Conservation (phyloP, 305 asterid species). For the Rubia balearica region DNA sequence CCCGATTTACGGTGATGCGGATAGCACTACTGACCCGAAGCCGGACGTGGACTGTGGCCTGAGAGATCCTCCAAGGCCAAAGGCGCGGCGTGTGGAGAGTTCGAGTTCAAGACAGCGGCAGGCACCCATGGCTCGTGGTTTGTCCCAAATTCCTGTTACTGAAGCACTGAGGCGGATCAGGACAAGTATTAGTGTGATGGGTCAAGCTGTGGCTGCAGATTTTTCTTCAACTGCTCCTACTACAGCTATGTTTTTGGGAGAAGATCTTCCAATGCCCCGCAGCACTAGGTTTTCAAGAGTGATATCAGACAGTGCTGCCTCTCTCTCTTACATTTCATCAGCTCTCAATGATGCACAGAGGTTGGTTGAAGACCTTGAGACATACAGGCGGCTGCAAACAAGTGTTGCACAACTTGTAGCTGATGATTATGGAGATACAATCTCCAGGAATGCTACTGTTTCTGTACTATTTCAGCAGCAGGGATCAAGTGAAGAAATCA, state of each 20-base stretch:
- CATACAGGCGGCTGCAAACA: slow-evolving; percentile 39
- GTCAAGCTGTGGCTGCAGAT: slow-evolving; percentile 6
- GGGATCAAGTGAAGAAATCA: not conserved
- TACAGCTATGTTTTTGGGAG: slow-evolving; percentile 30
- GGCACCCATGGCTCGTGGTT: slow-evolving; percentile 45
- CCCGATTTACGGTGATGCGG: slow-evolving; percentile 85
- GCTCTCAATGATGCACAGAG: slow-evolving; percentile 68
- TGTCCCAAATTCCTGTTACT: slow-evolving; percentile 65
- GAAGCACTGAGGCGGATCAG: slow-evolving; percentile 84
- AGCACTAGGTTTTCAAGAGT: slow-evolving; percentile 62
- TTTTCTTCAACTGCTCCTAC: slow-evolving; percentile 3
- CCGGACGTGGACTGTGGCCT: slow-evolving; percentile 33
- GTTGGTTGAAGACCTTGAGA: slow-evolving; percentile 67
- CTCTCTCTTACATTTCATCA: slow-evolving; percentile 68
- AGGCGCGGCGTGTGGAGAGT: slow-evolving; percentile 69
- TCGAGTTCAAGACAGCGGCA: not conserved
- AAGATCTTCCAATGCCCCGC: slow-evolving; percentile 29
- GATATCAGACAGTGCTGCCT: slow-evolving; percentile 69
- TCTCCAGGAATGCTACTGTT: slow-evolving; percentile 26
- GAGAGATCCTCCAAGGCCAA: slow-evolving; percentile 80
- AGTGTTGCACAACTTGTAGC: slow-evolving; percentile 26
- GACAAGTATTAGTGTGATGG: slow-evolving; percentile 58
- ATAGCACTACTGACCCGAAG: slow-evolving; percentile 29
- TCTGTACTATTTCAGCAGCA: not conserved
- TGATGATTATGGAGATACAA: slow-evolving; percentile 30